Base-by-base conservation (phyloP, 2,329 filamentous ascomycete species). In the Aureobasidium melanogenum region DNA sequence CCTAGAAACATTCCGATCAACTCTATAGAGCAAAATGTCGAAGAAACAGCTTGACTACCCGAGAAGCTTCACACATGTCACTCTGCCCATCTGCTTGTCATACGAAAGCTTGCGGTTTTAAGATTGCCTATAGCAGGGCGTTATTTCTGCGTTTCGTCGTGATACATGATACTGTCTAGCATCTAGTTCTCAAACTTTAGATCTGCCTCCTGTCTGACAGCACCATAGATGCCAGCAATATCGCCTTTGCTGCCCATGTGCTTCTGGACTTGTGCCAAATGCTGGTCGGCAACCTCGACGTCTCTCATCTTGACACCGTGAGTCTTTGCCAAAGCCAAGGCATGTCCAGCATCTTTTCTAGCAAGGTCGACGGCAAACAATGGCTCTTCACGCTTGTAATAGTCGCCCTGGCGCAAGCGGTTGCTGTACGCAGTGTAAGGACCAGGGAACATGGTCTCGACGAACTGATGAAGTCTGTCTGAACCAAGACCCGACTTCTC, bases 361-460 rank as follows among this genome's bases (percentile, higher is more conserved):
- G 91, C 91, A 63, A 96, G 77, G 71, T 94, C 87, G 0, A 93
- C 88, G 3, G 84, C 84, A 72, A 96, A 96, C 9, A 94, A 76
- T n/a, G 91, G 91, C 70, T 82, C 87, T 26, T 88, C 84, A 14
- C 88, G 80, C 74, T 84, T 82, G 73, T 88, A 85, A 70, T 95
- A 95, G 67, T 91, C 88, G 0, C 91, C 91, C 0, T 77, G 78
- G 51, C 84, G 71, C 87, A 96, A 89, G 24, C 91, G 82, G 46
- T 82, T 82, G 17, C 85, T 87, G 71, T 96, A 96, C 5, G 84
- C 86, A 0, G 84, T 78, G 71, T 91, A 90, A 0, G 88, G 82
- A 0, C 89, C 89, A 0, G 88, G 87, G 69, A 94, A 89, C 76
- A 96, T 81, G 1, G 78, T 75, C 67, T 88, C 83, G 62, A 96